Evolutionary conservation across 2,329 filamentous ascomycete genomes (phyloP).

Genomic region (Penicillium sp.): DNA sequence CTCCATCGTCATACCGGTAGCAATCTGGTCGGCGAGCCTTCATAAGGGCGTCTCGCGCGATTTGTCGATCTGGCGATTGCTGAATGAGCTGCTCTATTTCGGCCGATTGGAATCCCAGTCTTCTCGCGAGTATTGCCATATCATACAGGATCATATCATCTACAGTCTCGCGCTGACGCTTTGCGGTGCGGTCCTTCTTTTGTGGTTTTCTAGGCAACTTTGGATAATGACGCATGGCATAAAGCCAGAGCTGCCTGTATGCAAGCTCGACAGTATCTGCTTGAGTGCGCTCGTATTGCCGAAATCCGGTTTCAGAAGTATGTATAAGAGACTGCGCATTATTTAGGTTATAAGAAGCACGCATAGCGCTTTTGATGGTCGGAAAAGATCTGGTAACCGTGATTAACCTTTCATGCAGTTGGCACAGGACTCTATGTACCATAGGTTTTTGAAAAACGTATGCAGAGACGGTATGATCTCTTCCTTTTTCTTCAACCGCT

Average conservation of each 20-base stretch:
- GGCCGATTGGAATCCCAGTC: conserved; percentile 13
- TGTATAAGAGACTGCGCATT: too few species aligned
- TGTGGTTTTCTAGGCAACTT: conserved; percentile 2
- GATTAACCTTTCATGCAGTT: background rate
- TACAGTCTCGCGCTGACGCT: conserved; percentile 3
- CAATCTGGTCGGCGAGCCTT: conserved; percentile 10
- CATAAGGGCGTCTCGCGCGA: conserved; percentile 17
- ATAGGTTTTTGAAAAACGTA: background rate
- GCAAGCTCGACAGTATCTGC: conserved; percentile 6
- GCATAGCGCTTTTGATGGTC: too few species aligned
- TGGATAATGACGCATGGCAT: conserved; percentile 14
- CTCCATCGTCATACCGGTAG: conserved; percentile 16
- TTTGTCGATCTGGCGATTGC: conserved; percentile 14
- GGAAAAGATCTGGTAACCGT: too few species aligned
- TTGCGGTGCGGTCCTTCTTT: conserved; percentile 10
- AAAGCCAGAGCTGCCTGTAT: conserved; percentile 15
- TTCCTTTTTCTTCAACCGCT: background rate
- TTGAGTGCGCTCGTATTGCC: background rate
- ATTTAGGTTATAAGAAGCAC: too few species aligned
- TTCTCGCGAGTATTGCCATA: conserved; percentile 14
- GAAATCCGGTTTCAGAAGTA: too few species aligned
- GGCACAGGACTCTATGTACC: background rate
- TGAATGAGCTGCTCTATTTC: conserved; percentile 12
- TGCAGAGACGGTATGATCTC: background rate
- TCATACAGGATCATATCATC: conserved; percentile 13